Evolutionary conservation across 768 basidiomycete genomes (phyloP).

Genomic region (Lentinula detonsa): DNA sequence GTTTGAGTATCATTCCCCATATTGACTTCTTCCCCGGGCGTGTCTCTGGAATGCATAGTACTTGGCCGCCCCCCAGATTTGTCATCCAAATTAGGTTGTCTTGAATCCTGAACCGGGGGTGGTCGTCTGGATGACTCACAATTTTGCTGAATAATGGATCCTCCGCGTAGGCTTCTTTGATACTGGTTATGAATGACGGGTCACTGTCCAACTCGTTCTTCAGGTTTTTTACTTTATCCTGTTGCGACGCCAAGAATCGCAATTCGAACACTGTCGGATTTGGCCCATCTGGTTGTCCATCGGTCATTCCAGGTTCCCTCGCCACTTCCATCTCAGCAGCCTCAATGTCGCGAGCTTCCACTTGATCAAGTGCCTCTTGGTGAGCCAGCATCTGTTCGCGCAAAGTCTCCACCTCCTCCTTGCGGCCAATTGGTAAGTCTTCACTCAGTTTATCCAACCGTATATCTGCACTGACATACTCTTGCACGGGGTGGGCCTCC

Average conservation of each 20-base stretch:
- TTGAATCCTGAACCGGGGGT: background rate
- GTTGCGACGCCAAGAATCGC: background rate
- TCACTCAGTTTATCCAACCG: background rate
- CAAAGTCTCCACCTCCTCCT: background rate
- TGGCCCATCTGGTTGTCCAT: no score
- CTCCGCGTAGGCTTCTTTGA: background rate
- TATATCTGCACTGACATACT: slow-evolving; percentile 7
- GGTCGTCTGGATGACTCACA: background rate
- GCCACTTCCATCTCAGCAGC: background rate
- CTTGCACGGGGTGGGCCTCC: background rate
- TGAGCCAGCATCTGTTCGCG: slow-evolving; percentile 9
- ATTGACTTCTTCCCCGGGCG: background rate
- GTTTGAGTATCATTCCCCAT: slow-evolving; percentile 8
- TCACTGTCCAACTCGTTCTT: background rate
- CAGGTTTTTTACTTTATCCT: no score
- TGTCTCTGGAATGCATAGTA: background rate
- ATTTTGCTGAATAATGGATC: slow-evolving; percentile 7
- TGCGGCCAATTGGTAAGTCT: slow-evolving; percentile 1
- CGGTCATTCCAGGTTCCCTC: background rate
- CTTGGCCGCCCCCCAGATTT: background rate
- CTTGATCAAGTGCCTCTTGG: background rate
- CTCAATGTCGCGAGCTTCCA: background rate
- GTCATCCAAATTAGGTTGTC: slow-evolving; percentile 4
- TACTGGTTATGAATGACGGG: background rate
- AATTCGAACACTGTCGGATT: background rate